Conservation (phyloP, 768 basidiomycete species). For the Lactarius sp. region DNA sequence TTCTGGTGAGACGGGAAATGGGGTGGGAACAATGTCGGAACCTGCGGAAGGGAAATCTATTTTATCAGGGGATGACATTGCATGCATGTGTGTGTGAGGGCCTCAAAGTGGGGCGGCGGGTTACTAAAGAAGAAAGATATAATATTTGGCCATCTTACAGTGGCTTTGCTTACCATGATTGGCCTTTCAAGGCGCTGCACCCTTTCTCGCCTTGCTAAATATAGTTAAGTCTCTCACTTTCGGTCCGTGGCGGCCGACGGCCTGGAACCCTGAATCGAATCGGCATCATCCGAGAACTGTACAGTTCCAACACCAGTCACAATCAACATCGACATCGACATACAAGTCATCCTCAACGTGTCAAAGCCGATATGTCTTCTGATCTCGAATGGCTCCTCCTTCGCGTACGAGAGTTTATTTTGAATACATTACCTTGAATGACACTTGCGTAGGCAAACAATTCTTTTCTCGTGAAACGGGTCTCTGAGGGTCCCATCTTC, state of each 20-base stretch:
- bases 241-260: too few species aligned
- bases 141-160: too few species aligned
- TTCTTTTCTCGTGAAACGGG: slow-evolving; percentile 81
- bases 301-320: not conserved
- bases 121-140: too few species aligned
- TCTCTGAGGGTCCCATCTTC: slow-evolving; percentile 68
- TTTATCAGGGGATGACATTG: not conserved
- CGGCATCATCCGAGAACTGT: slow-evolving; percentile 11
- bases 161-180: too few species aligned
- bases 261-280: too few species aligned
- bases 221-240: too few species aligned
- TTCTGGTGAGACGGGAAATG: slow-evolving; percentile 27
- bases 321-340: too few species aligned
- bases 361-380: slow-evolving; percentile 40
- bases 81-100: too few species aligned
- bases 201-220: too few species aligned
- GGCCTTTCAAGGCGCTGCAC: too few species aligned
- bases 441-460: slow-evolving; percentile 57
- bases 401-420: slow-evolving; percentile 51
- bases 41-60: slow-evolving; percentile 24
- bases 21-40: not conserved
- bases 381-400: slow-evolving; percentile 94
- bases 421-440: not conserved
- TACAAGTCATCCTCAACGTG: not conserved
- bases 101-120: too few species aligned